Evolutionary conservation across 2,329 filamentous ascomycete species (phyloP).

Genomic region (Paramyrothecium sp.): DNA sequence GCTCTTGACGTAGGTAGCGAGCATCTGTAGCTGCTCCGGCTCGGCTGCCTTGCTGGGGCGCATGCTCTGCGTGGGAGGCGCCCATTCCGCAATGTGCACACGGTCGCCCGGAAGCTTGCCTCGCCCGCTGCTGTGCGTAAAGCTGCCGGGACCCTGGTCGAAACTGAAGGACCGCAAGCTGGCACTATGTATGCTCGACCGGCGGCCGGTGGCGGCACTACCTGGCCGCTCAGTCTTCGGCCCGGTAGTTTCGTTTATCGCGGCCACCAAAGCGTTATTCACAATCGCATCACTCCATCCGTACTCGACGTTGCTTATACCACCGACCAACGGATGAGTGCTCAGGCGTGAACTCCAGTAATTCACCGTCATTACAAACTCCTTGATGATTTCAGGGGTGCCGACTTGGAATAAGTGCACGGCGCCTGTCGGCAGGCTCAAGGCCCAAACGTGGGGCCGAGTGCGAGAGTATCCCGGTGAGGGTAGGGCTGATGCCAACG

Average conservation of each 20-base stretch:
- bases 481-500: conserved; percentile 85
- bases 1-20: conserved; percentile 77
- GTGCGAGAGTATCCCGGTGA: conserved; percentile 90
- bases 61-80: conserved; percentile 85
- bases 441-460: conserved; percentile 88
- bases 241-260: conserved; percentile 47
- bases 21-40: conserved; percentile 72
- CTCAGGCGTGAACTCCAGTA: conserved; percentile 96
- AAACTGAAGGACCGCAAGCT: conserved; percentile 58
- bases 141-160: conserved; percentile 55
- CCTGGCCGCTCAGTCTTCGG: conserved; percentile 43
- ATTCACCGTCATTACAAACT: conserved; percentile 92
- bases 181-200: conserved; percentile 47
- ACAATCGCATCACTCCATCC: conserved; percentile 90
- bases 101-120: conserved; percentile 79
- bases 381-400: conserved; percentile 88
- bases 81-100: conserved; percentile 83
- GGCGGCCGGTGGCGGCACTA: conserved; percentile 41
- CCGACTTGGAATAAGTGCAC: conserved; percentile 98
- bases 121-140: conserved; percentile 47
- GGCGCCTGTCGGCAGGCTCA: conserved; percentile 87
- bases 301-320: conserved; percentile 95
- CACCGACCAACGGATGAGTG: conserved; percentile 88
- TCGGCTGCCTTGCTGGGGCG: conserved; percentile 78
- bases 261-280: conserved; percentile 53